These are phyloP conservation scores for Pelargonium australe DNA, from an alignment of 441 rosid species.

Conservation along the genomic window DNA sequence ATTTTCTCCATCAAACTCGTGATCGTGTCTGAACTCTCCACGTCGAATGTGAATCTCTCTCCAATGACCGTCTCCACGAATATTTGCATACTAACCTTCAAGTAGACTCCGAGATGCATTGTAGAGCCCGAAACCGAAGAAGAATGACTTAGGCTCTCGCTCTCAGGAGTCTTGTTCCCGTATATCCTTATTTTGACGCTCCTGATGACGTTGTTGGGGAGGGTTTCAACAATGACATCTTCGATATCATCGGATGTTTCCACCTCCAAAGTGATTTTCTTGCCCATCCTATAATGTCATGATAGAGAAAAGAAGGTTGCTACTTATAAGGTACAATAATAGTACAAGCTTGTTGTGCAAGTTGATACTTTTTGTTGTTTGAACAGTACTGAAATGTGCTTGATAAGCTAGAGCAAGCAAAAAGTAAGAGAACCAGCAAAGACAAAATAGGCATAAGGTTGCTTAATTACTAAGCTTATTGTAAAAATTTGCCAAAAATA, in stretches of 20 bases:
- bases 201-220: background rate
- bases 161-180: background rate
- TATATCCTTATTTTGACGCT: background rate
- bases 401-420: background rate
- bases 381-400: background rate
- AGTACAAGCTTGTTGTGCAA: background rate
- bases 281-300: background rate
- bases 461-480: too few relatives aligned
- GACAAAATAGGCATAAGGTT: too few relatives aligned
- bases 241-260: background rate
- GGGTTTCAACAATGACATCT: background rate
- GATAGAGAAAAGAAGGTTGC: too few relatives aligned
- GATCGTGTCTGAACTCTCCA: background rate
- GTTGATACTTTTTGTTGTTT: background rate
- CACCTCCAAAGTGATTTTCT: background rate
- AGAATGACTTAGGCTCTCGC: background rate
- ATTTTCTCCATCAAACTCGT: background rate
- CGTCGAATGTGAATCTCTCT: background rate
- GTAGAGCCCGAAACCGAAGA: background rate
- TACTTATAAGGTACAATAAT: too few relatives aligned
- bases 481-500: too few relatives aligned
- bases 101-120: background rate
- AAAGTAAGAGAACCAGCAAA: background rate
- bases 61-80: background rate
- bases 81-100: slow-evolving; percentile 4